Conservation (phyloP, 495 filamentous ascomycete genomes). For the Terfezia claveryi region DNA sequence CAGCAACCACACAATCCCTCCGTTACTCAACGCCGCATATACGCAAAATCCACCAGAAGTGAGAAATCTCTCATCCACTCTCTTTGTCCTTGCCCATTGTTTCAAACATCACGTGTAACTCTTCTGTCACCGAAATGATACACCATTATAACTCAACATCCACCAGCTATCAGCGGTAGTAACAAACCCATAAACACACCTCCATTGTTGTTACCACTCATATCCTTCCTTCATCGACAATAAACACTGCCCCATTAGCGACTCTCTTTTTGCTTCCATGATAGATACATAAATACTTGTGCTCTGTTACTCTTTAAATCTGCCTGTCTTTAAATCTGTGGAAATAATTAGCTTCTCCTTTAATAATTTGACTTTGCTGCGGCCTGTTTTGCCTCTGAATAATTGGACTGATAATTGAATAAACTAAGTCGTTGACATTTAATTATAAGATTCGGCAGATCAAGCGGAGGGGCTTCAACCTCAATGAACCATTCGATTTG, state of each 20-base stretch:
- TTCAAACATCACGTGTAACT: background rate
- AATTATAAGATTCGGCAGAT: background rate
- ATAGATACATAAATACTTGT: no score
- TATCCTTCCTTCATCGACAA: slow-evolving; percentile 2
- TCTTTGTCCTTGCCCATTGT: background rate
- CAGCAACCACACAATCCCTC: background rate
- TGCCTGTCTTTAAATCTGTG: background rate
- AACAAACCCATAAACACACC: slow-evolving; percentile 5
- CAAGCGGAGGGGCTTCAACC: slow-evolving; percentile 1
- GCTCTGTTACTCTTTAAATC: background rate
- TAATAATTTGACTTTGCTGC: no score
- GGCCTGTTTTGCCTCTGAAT: no score
- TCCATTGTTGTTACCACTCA: slow-evolving; percentile 2
- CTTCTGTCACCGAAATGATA: background rate
- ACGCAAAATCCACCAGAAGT: no score
- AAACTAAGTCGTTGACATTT: background rate
- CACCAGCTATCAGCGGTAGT: slow-evolving; percentile 1
- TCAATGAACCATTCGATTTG: background rate
- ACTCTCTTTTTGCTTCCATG: no score
- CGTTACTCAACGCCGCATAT: background rate
- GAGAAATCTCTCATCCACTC: no score
- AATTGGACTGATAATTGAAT: no score
- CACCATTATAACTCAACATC: slow-evolving; percentile 5
- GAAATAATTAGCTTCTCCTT: no score
- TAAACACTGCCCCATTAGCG: background rate